phyloP scores from a whole-genome alignment of 2,329 filamentous ascomycete species.

The Aspergillus caelatus region DNA sequence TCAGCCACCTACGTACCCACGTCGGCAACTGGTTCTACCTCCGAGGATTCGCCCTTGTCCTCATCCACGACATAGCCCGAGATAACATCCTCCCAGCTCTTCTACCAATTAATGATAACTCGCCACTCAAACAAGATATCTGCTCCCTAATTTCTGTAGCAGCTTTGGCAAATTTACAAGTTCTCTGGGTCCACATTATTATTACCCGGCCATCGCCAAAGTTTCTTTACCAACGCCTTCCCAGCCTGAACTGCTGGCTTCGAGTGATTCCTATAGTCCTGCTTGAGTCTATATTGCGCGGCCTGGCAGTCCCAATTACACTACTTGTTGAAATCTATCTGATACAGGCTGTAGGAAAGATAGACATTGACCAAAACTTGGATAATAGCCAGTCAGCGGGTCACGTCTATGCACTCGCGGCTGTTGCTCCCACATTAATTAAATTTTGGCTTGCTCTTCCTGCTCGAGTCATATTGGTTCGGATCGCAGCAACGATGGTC shows the following conservation, averaged over 20 bases:
- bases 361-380: not conserved
- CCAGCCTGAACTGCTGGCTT: not conserved
- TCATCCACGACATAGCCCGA: constrained; percentile 1
- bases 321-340: not conserved
- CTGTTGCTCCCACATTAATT: not conserved
- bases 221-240: not conserved
- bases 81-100: not conserved
- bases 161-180: not conserved
- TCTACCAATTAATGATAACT: not conserved
- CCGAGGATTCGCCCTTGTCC: not conserved
- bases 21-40: not conserved
- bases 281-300: not conserved
- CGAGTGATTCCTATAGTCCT: not conserved
- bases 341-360: not conserved
- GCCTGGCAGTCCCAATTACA: not conserved
- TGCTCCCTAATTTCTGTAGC: not conserved
- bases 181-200: constrained; percentile 1
- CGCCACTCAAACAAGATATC: not conserved
- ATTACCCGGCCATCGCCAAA: not conserved
- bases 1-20: not conserved
- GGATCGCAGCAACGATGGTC: not conserved
- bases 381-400: not conserved
- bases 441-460: constrained; percentile 1
- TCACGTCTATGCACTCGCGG: not conserved
- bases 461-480: not conserved